Conservation (phyloP, 177 flowering plant species). For the Vitis hybrid region DNA sequence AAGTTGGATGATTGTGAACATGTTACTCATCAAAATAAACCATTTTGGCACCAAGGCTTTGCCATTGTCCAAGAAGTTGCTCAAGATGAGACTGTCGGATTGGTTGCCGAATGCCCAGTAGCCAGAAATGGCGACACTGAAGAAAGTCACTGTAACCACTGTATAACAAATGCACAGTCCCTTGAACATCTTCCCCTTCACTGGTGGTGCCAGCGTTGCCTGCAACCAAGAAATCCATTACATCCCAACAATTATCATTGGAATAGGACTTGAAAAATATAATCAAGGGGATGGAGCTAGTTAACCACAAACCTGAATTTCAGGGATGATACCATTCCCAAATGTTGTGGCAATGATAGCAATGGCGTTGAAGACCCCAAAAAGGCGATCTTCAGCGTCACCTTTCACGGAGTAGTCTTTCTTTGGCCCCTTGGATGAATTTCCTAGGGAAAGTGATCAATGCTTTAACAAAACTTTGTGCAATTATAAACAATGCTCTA, state of each 20-base stretch:
- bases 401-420: slow-evolving; percentile 60
- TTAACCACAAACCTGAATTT: slow-evolving; percentile 71
- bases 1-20: slow-evolving; percentile 56
- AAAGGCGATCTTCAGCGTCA: slow-evolving; percentile 26
- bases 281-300: background rate
- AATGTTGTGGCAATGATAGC: slow-evolving; percentile 82
- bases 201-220: slow-evolving; percentile 93
- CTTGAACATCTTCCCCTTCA: slow-evolving; percentile 95
- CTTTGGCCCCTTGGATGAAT: slow-evolving; percentile 61
- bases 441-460: slow-evolving; percentile 36
- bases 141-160: slow-evolving; percentile 58
- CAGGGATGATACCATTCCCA: slow-evolving; percentile 95
- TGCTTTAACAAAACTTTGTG: background rate
- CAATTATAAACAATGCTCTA: background rate
- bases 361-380: slow-evolving; percentile 72
- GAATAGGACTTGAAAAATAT: background rate
- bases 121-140: slow-evolving; percentile 80
- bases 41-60: slow-evolving; percentile 55
- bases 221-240: slow-evolving; percentile 14
- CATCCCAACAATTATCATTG: too few relatives aligned
- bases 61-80: slow-evolving; percentile 53
- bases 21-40: slow-evolving; percentile 56
- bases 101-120: slow-evolving; percentile 96
- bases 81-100: slow-evolving; percentile 51
- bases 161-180: slow-evolving; percentile 73